Base-by-base conservation (phyloP, 495 filamentous ascomycete species). In the Hyaloscypha finlandica region DNA sequence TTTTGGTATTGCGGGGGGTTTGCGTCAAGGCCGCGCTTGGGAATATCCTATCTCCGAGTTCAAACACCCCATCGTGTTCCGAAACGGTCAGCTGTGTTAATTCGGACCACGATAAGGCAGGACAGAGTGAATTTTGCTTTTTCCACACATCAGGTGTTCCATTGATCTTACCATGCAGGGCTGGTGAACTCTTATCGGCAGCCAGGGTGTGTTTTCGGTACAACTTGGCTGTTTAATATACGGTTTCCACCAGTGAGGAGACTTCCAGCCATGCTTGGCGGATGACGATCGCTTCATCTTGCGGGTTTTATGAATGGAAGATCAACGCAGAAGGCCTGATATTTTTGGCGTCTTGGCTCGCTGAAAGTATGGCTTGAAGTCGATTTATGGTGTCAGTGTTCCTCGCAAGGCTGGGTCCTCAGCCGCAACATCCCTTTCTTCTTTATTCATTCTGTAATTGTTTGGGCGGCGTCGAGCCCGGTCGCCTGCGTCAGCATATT, bases 11-110 rank as follows among this genome's bases (percentile, higher is more conserved):
- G 56, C 6, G 56, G 56, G 30, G 56, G 11, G 2, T 33, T 8
- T 59, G 56, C 56, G 56, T 37, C 56, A 59, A 58, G 32, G 29
- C 14, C 31, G 14, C 56, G 56, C 56, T 59, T 37, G 32, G 56
- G 31, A 9, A 9, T 4, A n/a, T 37, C 8, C 16, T 11, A 0
- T 14, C 51, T 30, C 20, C 22, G 19, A 37, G 32, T 33, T 4
- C 31, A 32, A 59, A 56, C 53, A 37, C 30, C 11, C 32, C 5
- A 25, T 59, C 35, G 25, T 37, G 56, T 59, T 59, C 39, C 9
- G 56, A 32, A 59, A 59, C 30, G 32, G 8, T 37, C 9, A 59
- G 30, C 32, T 20, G 19, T 31, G n/a, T 5, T 32, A 59, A 37
- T 20, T 5, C 51, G 51, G 16, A 53, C 51, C 51, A 59, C 56